A percentile compares a stretch with the other conserved stretches of the same genome.
Conservation (phyloP, 306 rosid genomes). For the Malus sylvestris region DNA sequence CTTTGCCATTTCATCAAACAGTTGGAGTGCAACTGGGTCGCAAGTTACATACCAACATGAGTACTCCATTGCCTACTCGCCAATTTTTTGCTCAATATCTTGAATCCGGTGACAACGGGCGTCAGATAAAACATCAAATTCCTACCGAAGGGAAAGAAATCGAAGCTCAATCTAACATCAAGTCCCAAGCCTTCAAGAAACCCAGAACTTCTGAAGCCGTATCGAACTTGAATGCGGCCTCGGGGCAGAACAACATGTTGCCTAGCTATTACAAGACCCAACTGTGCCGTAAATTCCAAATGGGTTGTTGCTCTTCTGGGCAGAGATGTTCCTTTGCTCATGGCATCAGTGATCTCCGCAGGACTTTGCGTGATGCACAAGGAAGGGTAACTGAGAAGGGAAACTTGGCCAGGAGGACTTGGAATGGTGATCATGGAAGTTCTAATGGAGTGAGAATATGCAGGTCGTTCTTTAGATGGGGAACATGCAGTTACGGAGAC, state of each 20-base stretch:
- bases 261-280: constrained; percentile 18
- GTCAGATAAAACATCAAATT: background rate
- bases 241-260: background rate
- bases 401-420: background rate
- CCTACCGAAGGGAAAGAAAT: background rate
- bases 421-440: background rate
- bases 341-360: constrained; percentile 9
- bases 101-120: background rate
- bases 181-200: constrained; percentile 3
- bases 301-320: constrained; percentile 17
- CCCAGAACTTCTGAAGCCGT: background rate
- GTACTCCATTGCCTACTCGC: background rate
- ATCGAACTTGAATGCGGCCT: background rate
- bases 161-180: background rate
- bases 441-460: constrained; percentile 6
- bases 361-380: background rate
- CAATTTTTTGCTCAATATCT: background rate
- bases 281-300: constrained; percentile 26
- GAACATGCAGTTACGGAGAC: constrained; percentile 26
- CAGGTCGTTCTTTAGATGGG: constrained; percentile 21
- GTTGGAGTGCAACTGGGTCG: background rate
- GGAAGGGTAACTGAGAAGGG: background rate
- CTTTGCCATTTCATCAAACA: background rate
- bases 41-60: background rate
- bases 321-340: constrained; percentile 30